Conservation (phyloP, 371 early-diverging fungal genomes). For the Batrachochytrium dendrobatidis region DNA sequence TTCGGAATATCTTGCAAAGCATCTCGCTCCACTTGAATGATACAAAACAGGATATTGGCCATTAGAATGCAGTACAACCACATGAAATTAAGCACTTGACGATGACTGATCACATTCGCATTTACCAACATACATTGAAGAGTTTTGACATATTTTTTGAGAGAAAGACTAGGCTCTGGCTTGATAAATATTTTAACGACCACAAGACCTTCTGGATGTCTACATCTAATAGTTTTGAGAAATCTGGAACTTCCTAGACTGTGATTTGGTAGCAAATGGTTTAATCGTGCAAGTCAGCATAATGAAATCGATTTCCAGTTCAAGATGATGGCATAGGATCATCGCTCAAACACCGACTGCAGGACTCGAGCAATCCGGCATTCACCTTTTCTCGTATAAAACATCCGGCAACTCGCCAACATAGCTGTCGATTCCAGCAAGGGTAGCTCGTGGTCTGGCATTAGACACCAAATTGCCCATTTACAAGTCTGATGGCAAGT, state of each 20-base stretch:
- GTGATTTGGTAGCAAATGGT: too few relatives aligned
- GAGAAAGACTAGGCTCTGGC: conserved; percentile 58
- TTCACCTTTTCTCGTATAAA: conserved; percentile 40
- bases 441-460: conserved; percentile 20
- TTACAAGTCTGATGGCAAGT: too few relatives aligned
- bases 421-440: conserved; percentile 33
- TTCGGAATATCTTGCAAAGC: conserved; percentile 63
- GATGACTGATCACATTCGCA: too few relatives aligned
- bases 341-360: too few relatives aligned
- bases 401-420: conserved; percentile 35
- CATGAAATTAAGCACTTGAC: too few relatives aligned
- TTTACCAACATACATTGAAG: conserved; percentile 44
- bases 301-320: background rate
- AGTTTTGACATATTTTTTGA: conserved; percentile 49
- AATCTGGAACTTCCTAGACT: conserved; percentile 87
- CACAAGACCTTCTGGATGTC: conserved; percentile 61
- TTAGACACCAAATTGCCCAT: conserved; percentile 28
- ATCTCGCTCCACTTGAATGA: conserved; percentile 49
- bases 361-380: background rate
- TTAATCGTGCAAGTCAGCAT: background rate
- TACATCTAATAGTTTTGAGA: conserved; percentile 84
- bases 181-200: conserved; percentile 90
- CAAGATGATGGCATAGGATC: too few relatives aligned
- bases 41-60: background rate
- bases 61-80: background rate